Evolutionary conservation across 331 rosid species (phyloP), one percentile per base, ranked within the genome.

Genomic region (Acacia pycnantha): DNA sequence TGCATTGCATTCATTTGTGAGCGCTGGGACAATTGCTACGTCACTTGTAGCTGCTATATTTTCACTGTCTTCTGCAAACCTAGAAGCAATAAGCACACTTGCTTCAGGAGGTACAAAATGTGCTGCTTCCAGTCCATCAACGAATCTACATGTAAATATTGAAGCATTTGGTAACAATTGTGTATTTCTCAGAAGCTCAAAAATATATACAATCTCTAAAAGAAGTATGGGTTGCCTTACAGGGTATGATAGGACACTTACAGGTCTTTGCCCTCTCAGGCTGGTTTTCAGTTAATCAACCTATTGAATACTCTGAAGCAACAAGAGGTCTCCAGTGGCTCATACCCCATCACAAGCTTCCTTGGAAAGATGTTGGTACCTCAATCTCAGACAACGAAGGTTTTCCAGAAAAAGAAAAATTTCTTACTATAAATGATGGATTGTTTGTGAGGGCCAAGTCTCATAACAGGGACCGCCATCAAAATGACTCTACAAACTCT

Each of bases 221-320:
- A 21, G 26, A 71, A 29, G 46, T 14, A 50, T 29, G 56, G 40
- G 59, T 64, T 53, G 12, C 78, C 14, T 53, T 67, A 33, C 84
- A 92, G 97, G 94, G 94, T 77, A 74, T 92, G 90, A 33, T 90
- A 67, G 97, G 97, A 64, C 97, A 92, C 77, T 85, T 92, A 53
- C 97, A 92, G 80, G 87, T 90, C 85, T 92, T 92, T 85, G 97
- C 85, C 72, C 89, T 92, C 40, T 79, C 94, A 46, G 86, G 89
- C 76, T 87, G 92, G 94, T 81, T 85, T 81, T 79, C 85, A 68
- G 83, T 70, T 46, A 81, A 88, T 82, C 87, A 85, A 48, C 90
- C 85, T 37, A 74, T 83, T 64, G 88, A 84, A 83, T 92, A 84
- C 84, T 92, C 73, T 0, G 94, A 92, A 87, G 85, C 97, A 65